These are phyloP conservation scores for Spizellomyces punctatus DNA, from an alignment of 192 early-diverging fungal species.

Conservation along the genomic window DNA sequence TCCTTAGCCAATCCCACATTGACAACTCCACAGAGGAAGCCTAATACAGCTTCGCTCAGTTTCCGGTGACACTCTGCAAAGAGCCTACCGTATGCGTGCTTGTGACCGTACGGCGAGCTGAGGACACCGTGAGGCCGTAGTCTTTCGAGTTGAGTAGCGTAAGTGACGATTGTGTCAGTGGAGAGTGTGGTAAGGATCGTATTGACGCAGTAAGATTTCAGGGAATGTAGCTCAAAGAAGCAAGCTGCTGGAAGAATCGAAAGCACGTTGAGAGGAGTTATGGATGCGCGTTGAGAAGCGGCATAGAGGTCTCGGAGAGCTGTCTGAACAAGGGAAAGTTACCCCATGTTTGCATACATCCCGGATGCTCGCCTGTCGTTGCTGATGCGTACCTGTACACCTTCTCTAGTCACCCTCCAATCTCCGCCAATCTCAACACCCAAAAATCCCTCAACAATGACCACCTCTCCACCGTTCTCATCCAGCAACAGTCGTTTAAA, in stretches of 20 bases:
- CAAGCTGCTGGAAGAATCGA: slow-evolving; percentile 38
- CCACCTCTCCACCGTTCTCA: slow-evolving; percentile 15
- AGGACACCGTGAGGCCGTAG: slow-evolving; percentile 3
- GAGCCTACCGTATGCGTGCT: slow-evolving; percentile 18
- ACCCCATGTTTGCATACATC: no score
- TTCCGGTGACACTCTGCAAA: slow-evolving; percentile 1
- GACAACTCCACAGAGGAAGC: slow-evolving; percentile 20
- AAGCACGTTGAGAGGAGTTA: slow-evolving; percentile 18
- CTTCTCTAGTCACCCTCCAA: slow-evolving; percentile 18
- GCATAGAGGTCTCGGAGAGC: slow-evolving; percentile 24
- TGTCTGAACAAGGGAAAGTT: background rate
- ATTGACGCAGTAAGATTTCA: slow-evolving; percentile 29
- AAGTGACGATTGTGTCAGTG: slow-evolving; percentile 20
- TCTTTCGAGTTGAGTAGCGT: slow-evolving; percentile 25
- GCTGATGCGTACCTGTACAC: slow-evolving; percentile 19
- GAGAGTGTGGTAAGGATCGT: slow-evolving; percentile 23
- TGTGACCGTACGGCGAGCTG: slow-evolving; percentile 14
- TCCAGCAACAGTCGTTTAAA: slow-evolving; percentile 28
- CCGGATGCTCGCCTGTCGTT: no score
- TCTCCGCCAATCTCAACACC: slow-evolving; percentile 22
- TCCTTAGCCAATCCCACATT: slow-evolving; percentile 5
- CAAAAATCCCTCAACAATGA: slow-evolving; percentile 19
- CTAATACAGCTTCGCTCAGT: slow-evolving; percentile 11
- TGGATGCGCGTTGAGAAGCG: slow-evolving; percentile 3
- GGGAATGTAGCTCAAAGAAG: slow-evolving; percentile 36